Evolutionary conservation across 2,329 filamentous ascomycete species (phyloP), one percentile per base, ranked within the genome.

Genomic region (Exophiala bonariae): DNA sequence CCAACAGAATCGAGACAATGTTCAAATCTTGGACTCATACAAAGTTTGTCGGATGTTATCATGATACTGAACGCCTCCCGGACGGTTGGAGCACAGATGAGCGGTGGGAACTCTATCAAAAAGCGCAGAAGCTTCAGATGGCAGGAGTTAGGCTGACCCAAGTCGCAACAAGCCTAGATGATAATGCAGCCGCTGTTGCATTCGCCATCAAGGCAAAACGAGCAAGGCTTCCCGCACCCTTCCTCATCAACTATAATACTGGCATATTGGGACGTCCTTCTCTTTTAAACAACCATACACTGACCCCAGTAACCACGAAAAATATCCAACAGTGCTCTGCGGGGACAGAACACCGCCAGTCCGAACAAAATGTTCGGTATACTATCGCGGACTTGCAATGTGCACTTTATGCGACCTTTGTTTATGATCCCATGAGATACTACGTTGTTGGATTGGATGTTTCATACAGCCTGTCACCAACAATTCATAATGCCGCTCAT

Each of bases 401-500:
- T 41, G 66, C 66, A 1, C 58, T 70, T 11, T 68, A 67, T 36
- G 61, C 68, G 34, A 67, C 64, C 41, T 70, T 69, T 22, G 61
- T 67, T 30, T 58, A 69, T 13, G 67, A 70, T 28, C 50, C 36
- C n/a, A 58, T 35, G 8, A 60, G 67, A 14, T 71, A 69, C 42
- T 69, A 63, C 49, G 68, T 71, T 6, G 59, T 68, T 13, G 68
- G 68, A 10, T 63, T 63, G 8, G 68, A 63, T 16, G 66, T 71
- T 3, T 58, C 65, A 13, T 69, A 68, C 54, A 69, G 66, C 61
- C 48, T 71, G n/a, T 71, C 68, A 1, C 68, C 68, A 1, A 63
- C 57, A 10, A 70, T 70, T 66, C 64, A 71, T 50, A 70, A 69
- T 43, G 66, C 65, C 8, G 68, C 67, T 14, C 63, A 66, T 40